phyloP scores from a whole-genome alignment of 768 basidiomycete species.

The Termitomyces heimii region DNA sequence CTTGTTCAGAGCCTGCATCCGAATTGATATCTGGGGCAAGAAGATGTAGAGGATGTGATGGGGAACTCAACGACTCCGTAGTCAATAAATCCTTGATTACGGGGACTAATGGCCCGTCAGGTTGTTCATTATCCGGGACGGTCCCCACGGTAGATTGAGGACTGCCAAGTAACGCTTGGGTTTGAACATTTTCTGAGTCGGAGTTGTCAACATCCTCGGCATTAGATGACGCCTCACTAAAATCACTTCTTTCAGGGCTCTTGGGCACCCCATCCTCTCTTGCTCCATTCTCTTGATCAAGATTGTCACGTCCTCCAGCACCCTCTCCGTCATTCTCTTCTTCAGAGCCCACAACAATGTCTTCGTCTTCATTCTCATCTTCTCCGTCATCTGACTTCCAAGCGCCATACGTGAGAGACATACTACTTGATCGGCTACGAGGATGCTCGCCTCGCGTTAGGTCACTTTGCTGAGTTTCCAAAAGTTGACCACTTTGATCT shows the following conservation, averaged over 20 bases:
- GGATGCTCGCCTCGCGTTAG: slow-evolving; percentile 45
- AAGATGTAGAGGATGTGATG: not conserved
- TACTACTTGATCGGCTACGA: slow-evolving; percentile 54
- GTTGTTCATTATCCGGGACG: not conserved
- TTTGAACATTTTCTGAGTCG: slow-evolving; percentile 12
- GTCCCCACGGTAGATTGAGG: not conserved
- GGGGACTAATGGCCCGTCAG: not conserved
- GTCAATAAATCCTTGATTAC: not conserved
- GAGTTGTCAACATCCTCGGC: not conserved
- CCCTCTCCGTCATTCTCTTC: slow-evolving; percentile 26
- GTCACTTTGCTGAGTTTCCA: slow-evolving; percentile 79
- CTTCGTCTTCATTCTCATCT: slow-evolving; percentile 28
- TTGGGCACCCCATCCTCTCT: slow-evolving; percentile 7
- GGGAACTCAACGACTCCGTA: not conserved
- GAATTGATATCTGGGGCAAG: not conserved
- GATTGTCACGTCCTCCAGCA: slow-evolving; percentile 22
- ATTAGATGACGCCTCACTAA: not conserved
- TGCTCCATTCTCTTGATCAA: slow-evolving; percentile 9
- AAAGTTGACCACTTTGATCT: slow-evolving; percentile 80
- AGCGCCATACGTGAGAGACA: slow-evolving; percentile 27
- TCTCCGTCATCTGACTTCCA: slow-evolving; percentile 34
- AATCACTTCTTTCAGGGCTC: not conserved
- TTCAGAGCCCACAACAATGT: slow-evolving; percentile 22
- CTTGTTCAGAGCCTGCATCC: not conserved
- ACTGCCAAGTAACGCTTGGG: slow-evolving; percentile 12